Percentiles rank a stretch among this genome's conserved stretches.
Evolutionary conservation across 176 grass and related monocot species (phyloP).

Genomic region (Dactylis glomerata): DNA sequence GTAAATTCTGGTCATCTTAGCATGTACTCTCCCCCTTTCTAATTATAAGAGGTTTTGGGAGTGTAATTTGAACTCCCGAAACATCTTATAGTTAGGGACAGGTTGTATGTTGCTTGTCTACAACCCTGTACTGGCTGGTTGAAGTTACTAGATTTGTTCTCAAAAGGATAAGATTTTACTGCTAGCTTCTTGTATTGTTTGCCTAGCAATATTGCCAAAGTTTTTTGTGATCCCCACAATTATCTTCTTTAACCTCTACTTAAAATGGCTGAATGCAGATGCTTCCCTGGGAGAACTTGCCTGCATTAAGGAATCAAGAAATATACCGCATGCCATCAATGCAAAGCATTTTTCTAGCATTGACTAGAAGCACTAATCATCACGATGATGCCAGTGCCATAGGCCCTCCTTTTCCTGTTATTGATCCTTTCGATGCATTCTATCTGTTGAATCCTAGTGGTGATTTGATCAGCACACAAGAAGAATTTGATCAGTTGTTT

Average conservation of each 20-base stretch:
- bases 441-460: constrained; percentile 84
- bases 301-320: constrained; percentile 75
- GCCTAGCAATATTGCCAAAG: constrained; percentile 14
- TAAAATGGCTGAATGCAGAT: constrained; percentile 64
- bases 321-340: constrained; percentile 88
- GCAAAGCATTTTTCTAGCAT: constrained; percentile 45
- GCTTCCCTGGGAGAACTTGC: constrained; percentile 93
- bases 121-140: background rate
- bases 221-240: background rate
- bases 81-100: too few species aligned
- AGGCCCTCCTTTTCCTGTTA: constrained; percentile 48
- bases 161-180: background rate
- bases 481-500: constrained; percentile 56
- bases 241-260: constrained; percentile 19
- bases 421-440: constrained; percentile 64
- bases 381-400: constrained; percentile 19
- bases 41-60: too few species aligned
- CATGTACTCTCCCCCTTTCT: too few species aligned
- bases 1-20: constrained; percentile 10
- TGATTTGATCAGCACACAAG: constrained; percentile 57
- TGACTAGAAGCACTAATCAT: constrained; percentile 42
- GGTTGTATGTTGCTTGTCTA: constrained; percentile 7
- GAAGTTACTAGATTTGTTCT: background rate
- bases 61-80: too few species aligned
- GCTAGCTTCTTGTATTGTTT: background rate